These are phyloP conservation scores for Phialophora chinensis DNA, from an alignment of 2,329 filamentous ascomycete genomes.

Conservation along the genomic window DNA sequence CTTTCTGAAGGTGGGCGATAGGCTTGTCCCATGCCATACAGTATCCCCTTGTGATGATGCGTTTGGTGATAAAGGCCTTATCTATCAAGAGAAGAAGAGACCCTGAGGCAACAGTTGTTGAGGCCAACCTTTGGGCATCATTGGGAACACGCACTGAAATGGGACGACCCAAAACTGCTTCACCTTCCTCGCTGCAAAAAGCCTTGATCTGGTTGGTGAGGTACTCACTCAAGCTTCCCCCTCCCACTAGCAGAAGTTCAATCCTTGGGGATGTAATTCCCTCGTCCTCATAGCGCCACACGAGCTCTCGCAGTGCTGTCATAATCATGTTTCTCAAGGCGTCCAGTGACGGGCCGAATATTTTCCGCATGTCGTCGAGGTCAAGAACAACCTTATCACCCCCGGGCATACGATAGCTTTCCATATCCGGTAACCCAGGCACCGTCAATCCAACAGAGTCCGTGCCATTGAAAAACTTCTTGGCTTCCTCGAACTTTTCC, in stretches of 20 bases:
- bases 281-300: not conserved
- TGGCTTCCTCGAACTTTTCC: conserved; percentile 12
- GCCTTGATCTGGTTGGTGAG: conserved; percentile 1
- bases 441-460: not conserved
- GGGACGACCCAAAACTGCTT: not conserved
- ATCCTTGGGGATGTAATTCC: not conserved
- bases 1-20: not conserved
- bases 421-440: conserved; percentile 6
- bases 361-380: not conserved
- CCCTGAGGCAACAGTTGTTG: not conserved
- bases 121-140: not conserved
- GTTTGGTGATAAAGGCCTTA: conserved; percentile 3
- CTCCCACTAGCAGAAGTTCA: conserved; percentile 16
- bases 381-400: conserved; percentile 4
- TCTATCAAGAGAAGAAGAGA: conserved; percentile 1
- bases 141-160: not conserved
- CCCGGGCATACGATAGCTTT: not conserved
- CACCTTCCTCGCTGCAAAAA: not conserved
- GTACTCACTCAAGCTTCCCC: conserved; percentile 9
- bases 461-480: conserved; percentile 9
- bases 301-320: not conserved
- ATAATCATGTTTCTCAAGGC: conserved; percentile 3
- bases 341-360: not conserved
- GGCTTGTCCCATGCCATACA: conserved; percentile 2
- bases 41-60: conserved; percentile 10